These are phyloP conservation scores for Monosporozyma servazzii DNA, from an alignment of 805 yeast genomes.

Conservation along the genomic window DNA sequence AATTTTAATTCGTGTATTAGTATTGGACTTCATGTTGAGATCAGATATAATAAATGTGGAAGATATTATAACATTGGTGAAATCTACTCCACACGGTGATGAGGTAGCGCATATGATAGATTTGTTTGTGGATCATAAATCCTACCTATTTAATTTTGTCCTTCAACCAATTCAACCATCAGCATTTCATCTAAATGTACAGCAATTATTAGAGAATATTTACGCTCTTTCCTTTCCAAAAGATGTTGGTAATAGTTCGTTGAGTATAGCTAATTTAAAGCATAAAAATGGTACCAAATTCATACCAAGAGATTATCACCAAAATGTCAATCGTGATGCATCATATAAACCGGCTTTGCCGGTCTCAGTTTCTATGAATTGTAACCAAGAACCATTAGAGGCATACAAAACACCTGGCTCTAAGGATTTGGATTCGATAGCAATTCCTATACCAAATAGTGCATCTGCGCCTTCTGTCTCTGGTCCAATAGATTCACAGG, in stretches of 20 bases:
- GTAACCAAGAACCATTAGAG: neutral
- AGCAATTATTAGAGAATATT: constrained; percentile 12
- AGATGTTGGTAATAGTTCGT: neutral
- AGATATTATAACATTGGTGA: constrained; percentile 49
- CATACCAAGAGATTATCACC: neutral
- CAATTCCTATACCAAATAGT: neutral
- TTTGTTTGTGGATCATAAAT: constrained; percentile 36
- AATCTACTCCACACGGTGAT: constrained; percentile 36
- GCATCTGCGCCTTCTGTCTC: neutral
- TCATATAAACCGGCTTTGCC: neutral
- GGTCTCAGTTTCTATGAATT: neutral
- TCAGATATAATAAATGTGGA: constrained; percentile 36
- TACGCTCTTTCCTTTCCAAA: neutral
- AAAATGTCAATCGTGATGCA: neutral
- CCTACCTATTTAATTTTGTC: constrained; percentile 14
- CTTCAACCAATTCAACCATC: constrained; percentile 15
- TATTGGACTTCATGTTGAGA: neutral
- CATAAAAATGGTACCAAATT: neutral
- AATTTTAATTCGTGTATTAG: constrained; percentile 3
- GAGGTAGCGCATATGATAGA: constrained; percentile 13
- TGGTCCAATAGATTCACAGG: neutral
- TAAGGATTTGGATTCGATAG: neutral
- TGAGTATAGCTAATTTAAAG: neutral
- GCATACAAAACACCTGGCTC: neutral
- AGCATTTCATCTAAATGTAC: constrained; percentile 17